These are phyloP conservation scores for Leptographium procerum DNA, from an alignment of 2,329 filamentous ascomycete genomes.

Conservation along the genomic window DNA sequence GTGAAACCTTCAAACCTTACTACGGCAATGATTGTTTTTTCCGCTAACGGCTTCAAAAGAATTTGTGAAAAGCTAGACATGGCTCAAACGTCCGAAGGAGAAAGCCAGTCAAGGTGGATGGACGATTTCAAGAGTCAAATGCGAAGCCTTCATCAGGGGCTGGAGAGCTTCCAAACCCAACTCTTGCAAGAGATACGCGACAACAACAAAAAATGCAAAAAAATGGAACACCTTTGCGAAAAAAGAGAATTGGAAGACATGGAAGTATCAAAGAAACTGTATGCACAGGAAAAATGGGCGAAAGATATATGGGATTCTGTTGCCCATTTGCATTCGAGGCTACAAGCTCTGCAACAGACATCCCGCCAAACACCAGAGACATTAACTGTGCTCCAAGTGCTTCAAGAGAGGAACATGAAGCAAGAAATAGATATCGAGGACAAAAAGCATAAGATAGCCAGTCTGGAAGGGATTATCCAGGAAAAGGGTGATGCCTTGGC, in stretches of 20 bases:
- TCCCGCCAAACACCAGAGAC: conserved; percentile 1
- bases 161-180: background rate
- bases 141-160: background rate
- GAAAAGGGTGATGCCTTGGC: background rate
- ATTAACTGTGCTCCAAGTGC: background rate
- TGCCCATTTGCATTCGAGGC: background rate
- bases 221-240: conserved; percentile 1
- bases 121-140: background rate
- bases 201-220: background rate
- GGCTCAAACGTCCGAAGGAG: background rate
- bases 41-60: background rate
- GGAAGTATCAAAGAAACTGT: background rate
- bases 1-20: too few species aligned
- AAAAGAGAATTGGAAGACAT: conserved; percentile 2
- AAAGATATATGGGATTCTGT: background rate
- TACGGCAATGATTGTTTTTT: background rate
- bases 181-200: background rate
- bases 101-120: background rate
- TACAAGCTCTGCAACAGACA: background rate
- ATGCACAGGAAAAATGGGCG: background rate
- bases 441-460: background rate
- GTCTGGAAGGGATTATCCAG: conserved; percentile 6
- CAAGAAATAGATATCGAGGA: conserved; percentile 4
- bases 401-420: background rate
- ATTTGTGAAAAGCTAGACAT: background rate